Evolutionary conservation across 495 filamentous ascomycete genomes (phyloP), one percentile per base, ranked within the genome.

Genomic region (Xylaria sp.): DNA sequence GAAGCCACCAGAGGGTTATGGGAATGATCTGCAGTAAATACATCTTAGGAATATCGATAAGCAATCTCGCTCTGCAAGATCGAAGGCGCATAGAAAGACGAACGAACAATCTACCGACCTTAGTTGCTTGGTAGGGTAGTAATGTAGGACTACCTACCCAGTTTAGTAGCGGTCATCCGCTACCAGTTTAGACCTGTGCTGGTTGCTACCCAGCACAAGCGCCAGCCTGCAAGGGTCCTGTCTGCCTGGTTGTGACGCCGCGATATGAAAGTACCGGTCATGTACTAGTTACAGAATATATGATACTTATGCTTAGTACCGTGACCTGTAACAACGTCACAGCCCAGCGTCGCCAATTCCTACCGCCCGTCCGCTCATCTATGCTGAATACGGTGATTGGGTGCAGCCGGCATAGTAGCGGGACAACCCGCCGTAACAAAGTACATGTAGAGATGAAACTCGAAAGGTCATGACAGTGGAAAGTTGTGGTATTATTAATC

Each of bases 91-190:
- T 40, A 40, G 37, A 41, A 61, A 61, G n/a, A 41, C 59, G 8
- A 40, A 17, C 59, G 59, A 61, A 61, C 12, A 61, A 61, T 61
- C 59, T 41, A 61, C 59, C 59, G 59, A 40, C 59, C 59, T 61
- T 61, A 41, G 59, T 61, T 61, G 21, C 59, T 61, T 41, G 37
- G 37, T 61, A 62, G 59, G 59, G 59, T 64, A 33, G 61, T 35
- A 65, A 29, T 35, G n/a, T n/a, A 62, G 12, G 31, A 65, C 44
- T 29, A 37, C 61, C 37, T 29, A 50, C 61, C 41, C 61, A 43
- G 59, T 19, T 46, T 17, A 64, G 40, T 48, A 64, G 40, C 21
- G 61, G 40, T 63, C 61, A 63, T 63, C 61, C 61, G 61, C 14
- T 63, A 43, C 41, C 41, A 63, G 37, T 63, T 46, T 19, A 8